Evolutionary conservation across 2,329 filamentous ascomycete species (phyloP).

Genomic region (Colletotrichum eremochloae): DNA sequence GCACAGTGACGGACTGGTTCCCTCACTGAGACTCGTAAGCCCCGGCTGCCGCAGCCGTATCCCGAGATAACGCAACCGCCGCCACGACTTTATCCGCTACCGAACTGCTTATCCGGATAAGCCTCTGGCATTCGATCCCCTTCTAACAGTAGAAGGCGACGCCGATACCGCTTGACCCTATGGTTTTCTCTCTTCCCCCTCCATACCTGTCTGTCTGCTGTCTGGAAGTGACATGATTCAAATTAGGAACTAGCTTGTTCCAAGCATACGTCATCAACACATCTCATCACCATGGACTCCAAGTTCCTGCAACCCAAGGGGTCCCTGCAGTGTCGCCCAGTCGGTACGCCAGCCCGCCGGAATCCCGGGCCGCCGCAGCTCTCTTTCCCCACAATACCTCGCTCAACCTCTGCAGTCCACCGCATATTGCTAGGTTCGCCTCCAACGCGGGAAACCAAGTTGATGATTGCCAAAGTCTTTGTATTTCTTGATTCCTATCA

Average conservation of each 20-base stretch:
- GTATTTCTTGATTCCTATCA: constrained; percentile 16
- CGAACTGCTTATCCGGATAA: neutral
- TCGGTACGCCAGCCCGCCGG: neutral
- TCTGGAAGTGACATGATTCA: neutral
- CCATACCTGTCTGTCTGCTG: neutral
- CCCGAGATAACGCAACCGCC: neutral
- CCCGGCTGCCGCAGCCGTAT: neutral
- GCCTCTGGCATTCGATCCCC: neutral
- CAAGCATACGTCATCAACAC: neutral
- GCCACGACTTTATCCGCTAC: neutral
- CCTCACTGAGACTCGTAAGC: neutral
- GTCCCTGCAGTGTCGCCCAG: neutral
- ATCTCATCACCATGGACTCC: neutral
- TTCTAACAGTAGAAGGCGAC: neutral
- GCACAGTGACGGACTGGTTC: neutral
- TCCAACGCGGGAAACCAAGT: neutral
- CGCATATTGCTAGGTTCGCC: neutral
- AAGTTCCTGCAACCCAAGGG: neutral
- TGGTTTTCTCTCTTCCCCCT: too few relatives aligned
- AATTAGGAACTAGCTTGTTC: neutral
- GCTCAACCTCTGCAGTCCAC: neutral
- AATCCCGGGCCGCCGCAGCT: neutral
- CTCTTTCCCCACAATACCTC: neutral
- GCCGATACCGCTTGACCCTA: neutral
- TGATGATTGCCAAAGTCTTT: constrained; percentile 4